Evolutionary conservation across 108 stramenopile genomes (phyloP).

Genomic region (Cyclotella baltica): DNA sequence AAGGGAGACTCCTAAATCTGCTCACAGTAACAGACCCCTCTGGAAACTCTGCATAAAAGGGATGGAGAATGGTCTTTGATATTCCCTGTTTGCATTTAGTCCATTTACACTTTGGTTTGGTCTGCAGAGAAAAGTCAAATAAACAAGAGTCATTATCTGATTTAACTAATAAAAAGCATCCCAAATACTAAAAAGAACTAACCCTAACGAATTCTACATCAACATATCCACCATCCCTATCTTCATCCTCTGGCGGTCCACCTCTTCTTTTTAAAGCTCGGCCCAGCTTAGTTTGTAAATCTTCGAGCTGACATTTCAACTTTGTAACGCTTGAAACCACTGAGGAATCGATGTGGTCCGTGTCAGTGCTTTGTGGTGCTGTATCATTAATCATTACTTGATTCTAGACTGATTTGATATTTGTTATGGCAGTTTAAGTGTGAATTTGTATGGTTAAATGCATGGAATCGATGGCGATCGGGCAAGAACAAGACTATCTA

Average conservation of each 20-base stretch:
- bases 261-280: neutral
- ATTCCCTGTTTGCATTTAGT: neutral
- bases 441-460: too few relatives aligned
- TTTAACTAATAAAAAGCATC: too few relatives aligned
- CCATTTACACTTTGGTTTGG: conserved; percentile 13
- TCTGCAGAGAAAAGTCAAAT: conserved; percentile 15
- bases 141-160: too few relatives aligned
- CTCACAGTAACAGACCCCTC: conserved; percentile 31
- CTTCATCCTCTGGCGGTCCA: neutral
- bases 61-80: conserved; percentile 26
- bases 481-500: too few relatives aligned
- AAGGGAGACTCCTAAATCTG: neutral
- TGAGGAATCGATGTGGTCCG: neutral
- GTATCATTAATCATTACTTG: too few relatives aligned
- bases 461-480: too few relatives aligned
- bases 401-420: too few relatives aligned
- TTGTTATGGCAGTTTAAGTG: too few relatives aligned
- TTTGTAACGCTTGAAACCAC: neutral
- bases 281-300: neutral
- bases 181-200: neutral
- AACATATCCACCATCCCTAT: conserved; percentile 17
- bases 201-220: conserved; percentile 23
- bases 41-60: conserved; percentile 19
- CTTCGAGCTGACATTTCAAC: neutral
- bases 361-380: too few relatives aligned